Evolutionary conservation across 768 basidiomycete genomes (phyloP).

Genomic region (Paxillus involutus): DNA sequence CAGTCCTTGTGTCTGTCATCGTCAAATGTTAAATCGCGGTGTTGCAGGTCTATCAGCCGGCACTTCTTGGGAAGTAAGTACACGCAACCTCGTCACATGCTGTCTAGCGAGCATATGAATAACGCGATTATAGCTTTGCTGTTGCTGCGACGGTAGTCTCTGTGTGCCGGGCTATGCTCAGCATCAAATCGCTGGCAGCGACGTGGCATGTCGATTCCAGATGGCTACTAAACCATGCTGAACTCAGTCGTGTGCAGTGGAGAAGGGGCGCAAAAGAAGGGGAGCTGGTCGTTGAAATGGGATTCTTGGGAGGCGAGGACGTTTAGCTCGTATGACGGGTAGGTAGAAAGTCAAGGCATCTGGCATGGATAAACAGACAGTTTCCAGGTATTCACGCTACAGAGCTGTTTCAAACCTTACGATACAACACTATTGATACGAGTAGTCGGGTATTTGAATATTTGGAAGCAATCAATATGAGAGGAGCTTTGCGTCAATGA

Average conservation of each 20-base stretch:
- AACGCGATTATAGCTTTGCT: background rate
- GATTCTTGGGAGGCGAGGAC: too few relatives aligned
- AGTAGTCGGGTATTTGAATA: background rate
- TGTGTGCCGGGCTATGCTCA: constrained; percentile 39
- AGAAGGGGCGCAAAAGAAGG: constrained; percentile 37
- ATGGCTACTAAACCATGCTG: constrained; percentile 45
- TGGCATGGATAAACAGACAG: too few relatives aligned
- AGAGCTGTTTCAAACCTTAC: background rate
- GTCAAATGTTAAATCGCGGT: background rate
- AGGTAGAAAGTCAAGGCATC: too few relatives aligned
- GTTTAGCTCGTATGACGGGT: background rate
- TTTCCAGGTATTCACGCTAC: background rate
- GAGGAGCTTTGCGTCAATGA: constrained; percentile 61
- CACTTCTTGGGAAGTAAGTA: constrained; percentile 3
- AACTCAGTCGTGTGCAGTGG: constrained; percentile 45
- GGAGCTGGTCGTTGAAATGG: constrained; percentile 13
- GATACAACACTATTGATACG: background rate
- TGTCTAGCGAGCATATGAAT: background rate
- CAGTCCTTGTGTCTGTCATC: background rate
- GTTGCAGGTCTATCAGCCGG: background rate
- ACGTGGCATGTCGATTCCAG: constrained; percentile 39
- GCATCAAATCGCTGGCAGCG: constrained; percentile 42
- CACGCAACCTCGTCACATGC: background rate
- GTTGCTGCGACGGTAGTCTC: constrained; percentile 14
- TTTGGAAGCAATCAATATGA: constrained; percentile 4